A percentile compares a stretch with the other conserved stretches of the same genome.
Evolutionary conservation across 495 filamentous ascomycete species (phyloP).

Genomic region (Penicillium steckii): DNA sequence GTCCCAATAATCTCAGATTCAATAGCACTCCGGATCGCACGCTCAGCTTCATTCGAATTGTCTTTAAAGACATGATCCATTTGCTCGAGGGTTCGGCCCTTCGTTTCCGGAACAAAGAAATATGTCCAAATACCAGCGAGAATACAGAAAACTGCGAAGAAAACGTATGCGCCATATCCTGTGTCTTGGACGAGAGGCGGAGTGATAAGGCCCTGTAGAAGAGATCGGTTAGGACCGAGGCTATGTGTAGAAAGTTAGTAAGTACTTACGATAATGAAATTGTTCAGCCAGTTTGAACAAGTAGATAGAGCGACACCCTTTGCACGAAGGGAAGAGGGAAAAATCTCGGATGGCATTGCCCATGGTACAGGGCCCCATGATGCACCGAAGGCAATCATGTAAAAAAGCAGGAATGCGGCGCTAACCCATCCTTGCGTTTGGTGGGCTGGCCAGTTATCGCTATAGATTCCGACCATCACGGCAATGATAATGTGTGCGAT

Average conservation of each 20-base stretch:
- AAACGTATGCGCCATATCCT: slow-evolving; percentile 54
- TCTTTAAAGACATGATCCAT: slow-evolving; percentile 55
- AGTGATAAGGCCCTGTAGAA: slow-evolving; percentile 44
- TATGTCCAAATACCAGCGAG: slow-evolving; percentile 52
- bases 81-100: slow-evolving; percentile 57
- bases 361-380: slow-evolving; percentile 48
- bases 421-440: slow-evolving; percentile 48
- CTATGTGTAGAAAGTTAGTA: not conserved
- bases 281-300: slow-evolving; percentile 56
- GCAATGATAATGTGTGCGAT: slow-evolving; percentile 51
- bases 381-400: slow-evolving; percentile 49
- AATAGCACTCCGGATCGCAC: slow-evolving; percentile 35
- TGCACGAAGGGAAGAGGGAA: slow-evolving; percentile 50
- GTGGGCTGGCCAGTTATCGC: slow-evolving; percentile 44
- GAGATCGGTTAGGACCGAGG: not conserved
- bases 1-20: slow-evolving; percentile 33
- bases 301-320: slow-evolving; percentile 54
- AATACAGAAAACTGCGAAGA: slow-evolving; percentile 59
- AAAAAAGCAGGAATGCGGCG: slow-evolving; percentile 46
- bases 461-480: slow-evolving; percentile 45
- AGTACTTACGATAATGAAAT: slow-evolving; percentile 51
- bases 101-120: slow-evolving; percentile 58
- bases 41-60: slow-evolving; percentile 40
- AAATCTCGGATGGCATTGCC: slow-evolving; percentile 47
- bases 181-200: slow-evolving; percentile 54